phyloP scores from a whole-genome alignment of 2,329 filamentous ascomycete species.

The Fusarium sp. region DNA sequence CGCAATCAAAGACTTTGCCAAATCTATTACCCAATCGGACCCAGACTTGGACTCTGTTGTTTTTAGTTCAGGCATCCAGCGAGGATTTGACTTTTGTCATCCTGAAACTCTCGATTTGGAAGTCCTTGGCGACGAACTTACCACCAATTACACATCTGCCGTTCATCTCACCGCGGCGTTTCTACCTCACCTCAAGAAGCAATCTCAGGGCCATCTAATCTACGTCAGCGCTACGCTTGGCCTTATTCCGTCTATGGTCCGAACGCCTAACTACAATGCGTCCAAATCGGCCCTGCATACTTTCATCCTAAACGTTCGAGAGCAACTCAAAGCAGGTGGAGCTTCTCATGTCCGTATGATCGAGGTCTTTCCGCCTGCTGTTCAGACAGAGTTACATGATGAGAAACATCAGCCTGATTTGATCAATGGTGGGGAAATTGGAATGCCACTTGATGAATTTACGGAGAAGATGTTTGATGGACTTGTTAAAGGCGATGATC shows the following conservation, averaged over 20 bases:
- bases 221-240: slow-evolving; percentile 45
- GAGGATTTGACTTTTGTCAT: slow-evolving; percentile 50
- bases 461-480: slow-evolving; percentile 53
- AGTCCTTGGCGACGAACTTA: slow-evolving; percentile 45
- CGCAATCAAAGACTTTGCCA: slow-evolving; percentile 46
- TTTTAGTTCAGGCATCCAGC: slow-evolving; percentile 69
- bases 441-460: slow-evolving; percentile 57
- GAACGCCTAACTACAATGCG: slow-evolving; percentile 48
- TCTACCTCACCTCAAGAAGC: slow-evolving; percentile 44
- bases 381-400: slow-evolving; percentile 48
- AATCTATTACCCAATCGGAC: slow-evolving; percentile 21
- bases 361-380: slow-evolving; percentile 49
- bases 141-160: slow-evolving; percentile 46
- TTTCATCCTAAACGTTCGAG: slow-evolving; percentile 41
- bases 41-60: slow-evolving; percentile 60
- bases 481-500: slow-evolving; percentile 38
- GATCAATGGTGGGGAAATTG: slow-evolving; percentile 48
- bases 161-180: slow-evolving; percentile 47
- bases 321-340: slow-evolving; percentile 36
- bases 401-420: slow-evolving; percentile 45
- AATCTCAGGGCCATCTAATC: slow-evolving; percentile 31
- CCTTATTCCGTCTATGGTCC: slow-evolving; percentile 36
- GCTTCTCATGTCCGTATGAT: slow-evolving; percentile 35
- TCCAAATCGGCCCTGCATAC: slow-evolving; percentile 47
- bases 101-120: slow-evolving; percentile 47